Conservation (phyloP, 306 rosid species). For the Corylus avellana region DNA sequence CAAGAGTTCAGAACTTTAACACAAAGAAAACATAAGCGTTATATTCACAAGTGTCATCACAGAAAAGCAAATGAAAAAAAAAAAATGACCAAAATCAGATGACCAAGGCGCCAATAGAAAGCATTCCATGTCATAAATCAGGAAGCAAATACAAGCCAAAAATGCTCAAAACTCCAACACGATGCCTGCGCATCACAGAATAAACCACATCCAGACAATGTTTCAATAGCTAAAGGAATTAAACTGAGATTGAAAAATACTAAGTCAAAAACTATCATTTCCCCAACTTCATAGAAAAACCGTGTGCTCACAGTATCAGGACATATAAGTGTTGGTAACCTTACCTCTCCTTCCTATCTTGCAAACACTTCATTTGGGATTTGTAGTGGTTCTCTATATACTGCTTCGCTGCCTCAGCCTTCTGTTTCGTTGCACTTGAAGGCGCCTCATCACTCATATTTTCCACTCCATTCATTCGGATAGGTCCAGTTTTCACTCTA, state of each 20-base stretch:
- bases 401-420: slow-evolving; percentile 84
- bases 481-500: slow-evolving; percentile 26
- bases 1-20: not conserved
- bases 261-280: not conserved
- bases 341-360: slow-evolving; percentile 90
- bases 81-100: not conserved
- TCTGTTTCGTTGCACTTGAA: slow-evolving; percentile 63
- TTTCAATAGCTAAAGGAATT: not conserved
- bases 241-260: not conserved
- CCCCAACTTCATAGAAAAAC: not conserved
- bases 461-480: slow-evolving; percentile 33
- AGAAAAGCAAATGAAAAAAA: not conserved
- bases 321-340: not conserved
- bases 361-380: slow-evolving; percentile 74
- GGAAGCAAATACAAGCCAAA: not conserved
- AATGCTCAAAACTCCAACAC: not conserved
- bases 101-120: not conserved
- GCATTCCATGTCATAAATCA: not conserved
- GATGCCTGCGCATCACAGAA: not conserved
- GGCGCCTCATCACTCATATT: slow-evolving; percentile 41
- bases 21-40: not conserved
- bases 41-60: not conserved
- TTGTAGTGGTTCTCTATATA: slow-evolving; percentile 86
- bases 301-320: not conserved
- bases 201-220: not conserved